Evolutionary conservation across 2,329 filamentous ascomycete species (phyloP).

Genomic region (Talaromyces sp.): DNA sequence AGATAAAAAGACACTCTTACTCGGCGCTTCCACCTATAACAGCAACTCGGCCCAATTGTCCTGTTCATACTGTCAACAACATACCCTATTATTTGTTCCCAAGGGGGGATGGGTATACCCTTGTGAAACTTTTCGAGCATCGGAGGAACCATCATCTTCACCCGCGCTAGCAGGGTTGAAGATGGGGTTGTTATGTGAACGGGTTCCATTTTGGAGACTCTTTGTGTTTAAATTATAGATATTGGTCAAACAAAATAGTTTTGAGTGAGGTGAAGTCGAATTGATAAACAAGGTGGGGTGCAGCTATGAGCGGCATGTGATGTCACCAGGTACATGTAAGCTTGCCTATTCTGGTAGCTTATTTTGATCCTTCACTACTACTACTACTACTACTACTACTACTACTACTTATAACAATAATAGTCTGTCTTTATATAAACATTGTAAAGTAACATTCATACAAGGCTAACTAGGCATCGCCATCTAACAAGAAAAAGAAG

Average conservation of each 20-base stretch:
- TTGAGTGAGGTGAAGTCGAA: background rate
- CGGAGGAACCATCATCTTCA: slow-evolving; percentile 85
- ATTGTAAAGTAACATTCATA: background rate
- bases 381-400: too few species aligned
- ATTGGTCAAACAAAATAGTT: background rate
- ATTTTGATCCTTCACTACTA: background rate
- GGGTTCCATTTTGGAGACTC: slow-evolving; percentile 22
- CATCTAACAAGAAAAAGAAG: background rate
- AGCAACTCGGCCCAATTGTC: slow-evolving; percentile 83
- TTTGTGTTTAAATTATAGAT: background rate
- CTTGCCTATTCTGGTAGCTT: background rate
- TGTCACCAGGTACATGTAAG: slow-evolving; percentile 1
- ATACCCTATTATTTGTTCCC: background rate
- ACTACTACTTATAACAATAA: too few species aligned
- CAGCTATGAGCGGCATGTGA: slow-evolving; percentile 24
- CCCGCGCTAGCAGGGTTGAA: slow-evolving; percentile 70
- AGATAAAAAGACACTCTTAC: slow-evolving; percentile 25
- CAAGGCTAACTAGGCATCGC: background rate
- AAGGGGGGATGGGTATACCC: slow-evolving; percentile 49
- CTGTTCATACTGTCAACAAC: slow-evolving; percentile 41
- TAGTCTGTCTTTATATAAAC: background rate
- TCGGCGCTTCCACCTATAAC: slow-evolving; percentile 95
- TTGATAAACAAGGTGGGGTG: slow-evolving; percentile 62
- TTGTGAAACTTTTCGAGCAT: slow-evolving; percentile 97
- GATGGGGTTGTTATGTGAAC: slow-evolving; percentile 59